Evolutionary conservation across 768 basidiomycete genomes (phyloP), one percentile per base, ranked within the genome.

Genomic region (Suillus subluteus): DNA sequence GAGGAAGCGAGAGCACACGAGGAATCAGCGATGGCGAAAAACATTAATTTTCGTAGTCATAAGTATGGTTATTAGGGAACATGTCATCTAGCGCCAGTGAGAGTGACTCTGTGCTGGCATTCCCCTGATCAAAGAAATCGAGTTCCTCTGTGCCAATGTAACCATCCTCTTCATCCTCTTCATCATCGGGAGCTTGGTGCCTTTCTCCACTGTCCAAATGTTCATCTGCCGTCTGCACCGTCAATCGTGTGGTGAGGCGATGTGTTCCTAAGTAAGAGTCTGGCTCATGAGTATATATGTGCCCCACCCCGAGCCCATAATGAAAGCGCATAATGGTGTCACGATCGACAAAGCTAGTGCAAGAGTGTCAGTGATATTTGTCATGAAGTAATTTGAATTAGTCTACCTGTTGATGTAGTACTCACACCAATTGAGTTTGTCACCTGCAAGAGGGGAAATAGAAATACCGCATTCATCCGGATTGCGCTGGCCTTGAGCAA

Each of bases 311-410:
- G 4, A 64, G 62, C 2, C 66, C 63, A 30, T 55, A 67, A 26
- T 68, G 64, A 59, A 64, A 67, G 0, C 62, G 15, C 37, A 67
- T 43, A 1, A 64, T 12, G 32, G 59, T 64, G 13, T 64, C 58
- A 1, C 44, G 18, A 41, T 67, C 66, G 9, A 67, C 56, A 16
- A 67, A 67, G 23, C 66, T 67, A 38, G 15, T 35, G 4, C 0
- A 0, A 23, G 6, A 48, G 3, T 12, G 38, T 12, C 5, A 48
- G 35, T 35, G 35, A 35, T 5, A 35, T 35, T 35, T 35, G 35
- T 35, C 35, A 46, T 44, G 9, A 37, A 32, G 15, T 0, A 2
- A 16, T 21, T 11, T 48, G 0, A 23, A 2, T 21, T 23, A 32
- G 43, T 35, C 26, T 6, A 48, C 40, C n/a, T 48, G 11, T 48